Base-by-base conservation (phyloP, 495 filamentous ascomycete genomes). In the Trichocladium uniseriatum region DNA sequence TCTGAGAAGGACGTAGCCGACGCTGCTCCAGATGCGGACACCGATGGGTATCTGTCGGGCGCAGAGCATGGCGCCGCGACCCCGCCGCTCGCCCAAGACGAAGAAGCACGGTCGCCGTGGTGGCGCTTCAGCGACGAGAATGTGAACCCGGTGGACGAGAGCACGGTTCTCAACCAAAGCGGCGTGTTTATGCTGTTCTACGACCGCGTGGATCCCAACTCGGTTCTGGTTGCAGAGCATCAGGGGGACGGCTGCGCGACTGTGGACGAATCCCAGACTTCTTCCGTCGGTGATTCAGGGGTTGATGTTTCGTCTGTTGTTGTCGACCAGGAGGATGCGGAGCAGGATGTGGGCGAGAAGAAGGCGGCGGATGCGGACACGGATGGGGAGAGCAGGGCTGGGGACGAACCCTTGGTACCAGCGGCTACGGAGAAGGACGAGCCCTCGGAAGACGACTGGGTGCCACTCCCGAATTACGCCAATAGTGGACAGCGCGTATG, bases 161-260 rank as follows among this genome's bases (percentile, higher is more conserved):
- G 76, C 11, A 74, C 74, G 28, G 90, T 92, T 0, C 74, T 95
- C 44, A 71, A 67, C 2, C 86, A 91, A 56, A 79, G 81, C n/a
- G 89, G 85, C 13, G 91, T 84, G 1, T 97, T 96, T 58, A 96
- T 98, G 91, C 73, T 97, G 8, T 96, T 98, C 67, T 98, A 97
- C 58, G 92, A 98, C 59, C 72, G 70, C 24, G 59, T 80, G n/a
- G 67, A 73, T 37, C 60, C 65, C n/a, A 62, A 60, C 18, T 52
- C 56, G 18, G 52, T 65, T 35, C 48, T 64, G 31, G 34, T 52
- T 3, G 51, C 61, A 6, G 36, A 0, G 28, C 0, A 2, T n/a
- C n/a, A n/a, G n/a, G n/a, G n/a, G n/a, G n/a, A n/a, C n/a, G n/a
- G n/a, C n/a, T n/a, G n/a, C n/a, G n/a, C n/a, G n/a, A n/a, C n/a